Base-by-base conservation (phyloP, 192 early-diverging fungal genomes). In the Globomyces pollinis-pini region DNA sequence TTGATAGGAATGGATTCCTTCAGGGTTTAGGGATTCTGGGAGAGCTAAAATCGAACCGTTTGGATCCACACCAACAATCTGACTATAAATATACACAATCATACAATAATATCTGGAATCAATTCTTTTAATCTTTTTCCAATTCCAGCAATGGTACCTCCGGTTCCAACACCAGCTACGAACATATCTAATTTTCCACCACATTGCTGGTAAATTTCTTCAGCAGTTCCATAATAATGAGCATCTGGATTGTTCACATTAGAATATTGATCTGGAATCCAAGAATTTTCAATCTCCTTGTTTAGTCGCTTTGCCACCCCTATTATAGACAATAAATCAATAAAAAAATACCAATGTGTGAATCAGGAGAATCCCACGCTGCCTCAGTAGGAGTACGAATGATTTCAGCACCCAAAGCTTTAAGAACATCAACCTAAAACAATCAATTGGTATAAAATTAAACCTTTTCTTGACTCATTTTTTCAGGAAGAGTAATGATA, bases 401-500 rank as follows among this genome's bases (percentile, higher is more conserved):
- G 66, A 95, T 98, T 68, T 99, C 94, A 24, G 96, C 94, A 28
- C 94, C 95, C 20, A 99, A 76, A 7, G 91, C 94, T 63, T 96
- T 97, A 60, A 99, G 79, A 3, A 99, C 89, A 68, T 96, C 96
- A 16, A 97, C n/a, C n/a, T n/a, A n/a, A n/a, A n/a, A n/a, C n/a
- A n/a, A n/a, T n/a, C n/a, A n/a, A n/a, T n/a, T n/a, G n/a, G n/a
- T n/a, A n/a, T n/a, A n/a, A n/a, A n/a, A n/a, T n/a, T n/a, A n/a
- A n/a, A n/a, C 95, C 83, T 99, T 99, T 72, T 99, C 96, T 74
- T 96, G 88, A 49, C 87, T 90, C 96, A 99, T 99, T 71, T 99
- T 99, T 72, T 99, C 96, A 23, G 96, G 96, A 23, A 99, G 78
- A 11, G 96, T 99, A 60, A 99, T 99, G 66, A 99, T 94, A 63